phyloP scores from a whole-genome alignment of 192 early-diverging fungal species.

The Linnemannia hyalina region DNA sequence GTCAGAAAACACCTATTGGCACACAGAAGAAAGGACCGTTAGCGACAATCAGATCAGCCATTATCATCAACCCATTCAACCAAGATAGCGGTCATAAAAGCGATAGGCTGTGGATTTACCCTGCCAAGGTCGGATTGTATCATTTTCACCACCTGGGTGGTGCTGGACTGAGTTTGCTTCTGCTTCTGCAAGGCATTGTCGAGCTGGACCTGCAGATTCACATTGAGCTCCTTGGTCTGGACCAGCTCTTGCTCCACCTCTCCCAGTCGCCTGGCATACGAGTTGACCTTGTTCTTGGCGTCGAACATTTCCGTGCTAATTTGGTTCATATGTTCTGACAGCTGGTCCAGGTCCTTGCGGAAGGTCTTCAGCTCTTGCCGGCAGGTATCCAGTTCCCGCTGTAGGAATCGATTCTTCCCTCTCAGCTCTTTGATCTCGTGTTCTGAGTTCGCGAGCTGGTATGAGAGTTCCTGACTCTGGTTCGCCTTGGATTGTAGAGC shows the following conservation, averaged over 20 bases:
- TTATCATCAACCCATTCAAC: neutral
- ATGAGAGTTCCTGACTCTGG: slow-evolving; percentile 45
- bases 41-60: neutral
- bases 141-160: slow-evolving; percentile 69
- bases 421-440: slow-evolving; percentile 54
- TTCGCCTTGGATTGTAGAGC: slow-evolving; percentile 51
- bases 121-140: slow-evolving; percentile 69
- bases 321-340: slow-evolving; percentile 69
- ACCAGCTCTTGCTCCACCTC: slow-evolving; percentile 70
- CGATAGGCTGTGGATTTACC: slow-evolving; percentile 32
- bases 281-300: slow-evolving; percentile 64
- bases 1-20: slow-evolving; percentile 59
- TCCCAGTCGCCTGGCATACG: slow-evolving; percentile 66
- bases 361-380: slow-evolving; percentile 65
- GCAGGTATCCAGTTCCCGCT: slow-evolving; percentile 64
- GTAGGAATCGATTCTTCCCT: slow-evolving; percentile 63
- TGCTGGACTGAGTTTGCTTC: slow-evolving; percentile 68
- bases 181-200: slow-evolving; percentile 67
- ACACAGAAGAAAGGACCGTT: slow-evolving; percentile 1
- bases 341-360: slow-evolving; percentile 67
- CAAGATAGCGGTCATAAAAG: neutral
- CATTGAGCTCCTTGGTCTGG: slow-evolving; percentile 68
- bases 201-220: slow-evolving; percentile 64
- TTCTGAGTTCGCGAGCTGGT: slow-evolving; percentile 51
- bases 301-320: slow-evolving; percentile 71